Evolutionary conservation across 2,329 filamentous ascomycete species (phyloP).

Genomic region (Ophiostoma fasciatum): DNA sequence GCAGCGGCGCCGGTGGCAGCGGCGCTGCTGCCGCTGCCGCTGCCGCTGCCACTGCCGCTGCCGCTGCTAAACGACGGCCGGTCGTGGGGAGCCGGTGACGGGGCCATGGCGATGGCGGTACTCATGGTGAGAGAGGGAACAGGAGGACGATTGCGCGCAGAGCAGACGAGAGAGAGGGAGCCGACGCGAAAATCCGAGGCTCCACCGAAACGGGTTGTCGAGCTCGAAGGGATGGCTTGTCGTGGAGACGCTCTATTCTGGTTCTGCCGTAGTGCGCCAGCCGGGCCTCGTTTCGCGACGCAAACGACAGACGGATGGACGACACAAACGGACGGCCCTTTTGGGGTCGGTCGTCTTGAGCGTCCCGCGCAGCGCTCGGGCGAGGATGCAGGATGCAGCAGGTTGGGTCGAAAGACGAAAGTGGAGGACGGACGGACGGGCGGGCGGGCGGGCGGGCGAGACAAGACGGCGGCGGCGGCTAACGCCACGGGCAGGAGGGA

Average conservation of each 20-base stretch:
- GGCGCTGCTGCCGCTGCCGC: too few relatives aligned
- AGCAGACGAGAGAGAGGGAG: not conserved
- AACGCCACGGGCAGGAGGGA: too few relatives aligned
- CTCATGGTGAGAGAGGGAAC: conserved; percentile 40
- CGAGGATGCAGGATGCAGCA: too few relatives aligned
- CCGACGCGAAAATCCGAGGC: conserved; percentile 4
- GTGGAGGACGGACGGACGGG: too few relatives aligned
- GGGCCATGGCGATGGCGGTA: conserved; percentile 53
- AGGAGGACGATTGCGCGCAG: not conserved
- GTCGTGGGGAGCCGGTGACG: conserved; percentile 52
- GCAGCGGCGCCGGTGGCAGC: not conserved
- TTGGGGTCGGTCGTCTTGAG: too few relatives aligned
- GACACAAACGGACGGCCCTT: too few relatives aligned
- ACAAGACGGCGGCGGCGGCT: too few relatives aligned
- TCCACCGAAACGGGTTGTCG: conserved; percentile 4
- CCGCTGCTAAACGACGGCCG: conserved; percentile 35
- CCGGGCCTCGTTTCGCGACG: not conserved
- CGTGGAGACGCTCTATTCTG: conserved; percentile 5
- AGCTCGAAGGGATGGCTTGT: conserved; percentile 6
- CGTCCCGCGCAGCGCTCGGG: too few relatives aligned
- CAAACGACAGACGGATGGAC: too few relatives aligned
- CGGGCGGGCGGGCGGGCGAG: too few relatives aligned
- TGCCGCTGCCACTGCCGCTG: not conserved
- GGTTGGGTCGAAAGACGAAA: too few relatives aligned
- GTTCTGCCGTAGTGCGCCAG: conserved; percentile 4